These are phyloP conservation scores for Sporobolomyces phaffii DNA, from an alignment of 768 basidiomycete species.

Conservation along the genomic window DNA sequence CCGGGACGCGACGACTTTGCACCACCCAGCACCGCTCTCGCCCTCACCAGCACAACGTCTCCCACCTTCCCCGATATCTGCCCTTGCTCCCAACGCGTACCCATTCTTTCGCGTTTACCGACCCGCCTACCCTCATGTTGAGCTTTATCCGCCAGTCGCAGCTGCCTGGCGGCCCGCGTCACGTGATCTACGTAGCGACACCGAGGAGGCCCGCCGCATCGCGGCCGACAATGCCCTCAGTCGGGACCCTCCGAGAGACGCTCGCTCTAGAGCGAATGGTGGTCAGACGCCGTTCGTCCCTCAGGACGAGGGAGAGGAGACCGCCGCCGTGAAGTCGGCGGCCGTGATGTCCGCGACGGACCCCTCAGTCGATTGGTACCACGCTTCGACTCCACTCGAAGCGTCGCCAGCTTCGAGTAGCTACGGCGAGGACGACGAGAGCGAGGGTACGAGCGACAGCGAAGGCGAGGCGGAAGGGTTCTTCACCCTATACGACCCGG, in stretches of 20 bases:
- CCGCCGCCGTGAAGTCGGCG: too few relatives aligned
- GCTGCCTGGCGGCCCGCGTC: too few relatives aligned
- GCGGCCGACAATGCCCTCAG: too few relatives aligned
- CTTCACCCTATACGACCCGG: background rate
- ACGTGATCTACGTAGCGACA: too few relatives aligned
- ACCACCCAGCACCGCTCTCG: too few relatives aligned
- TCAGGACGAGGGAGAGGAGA: background rate
- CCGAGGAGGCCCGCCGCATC: too few relatives aligned
- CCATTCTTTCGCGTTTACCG: slow-evolving; percentile 9
- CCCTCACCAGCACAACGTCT: too few relatives aligned
- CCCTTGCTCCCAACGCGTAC: background rate
- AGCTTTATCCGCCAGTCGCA: slow-evolving; percentile 6
- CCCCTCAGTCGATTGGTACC: slow-evolving; percentile 5
- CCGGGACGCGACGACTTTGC: too few relatives aligned
- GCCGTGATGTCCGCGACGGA: too few relatives aligned
- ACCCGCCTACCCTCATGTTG: slow-evolving; percentile 3
- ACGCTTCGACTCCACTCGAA: background rate
- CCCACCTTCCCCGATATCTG: background rate
- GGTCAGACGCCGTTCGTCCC: too few relatives aligned
- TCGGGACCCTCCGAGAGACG: too few relatives aligned
- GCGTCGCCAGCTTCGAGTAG: background rate
- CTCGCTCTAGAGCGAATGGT: too few relatives aligned
- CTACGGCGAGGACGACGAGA: background rate
- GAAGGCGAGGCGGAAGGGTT: background rate
- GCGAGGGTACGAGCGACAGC: background rate